Evolutionary conservation across 306 rosid species (phyloP), one percentile per base, ranked within the genome.

Genomic region (Carpinus fangiana): DNA sequence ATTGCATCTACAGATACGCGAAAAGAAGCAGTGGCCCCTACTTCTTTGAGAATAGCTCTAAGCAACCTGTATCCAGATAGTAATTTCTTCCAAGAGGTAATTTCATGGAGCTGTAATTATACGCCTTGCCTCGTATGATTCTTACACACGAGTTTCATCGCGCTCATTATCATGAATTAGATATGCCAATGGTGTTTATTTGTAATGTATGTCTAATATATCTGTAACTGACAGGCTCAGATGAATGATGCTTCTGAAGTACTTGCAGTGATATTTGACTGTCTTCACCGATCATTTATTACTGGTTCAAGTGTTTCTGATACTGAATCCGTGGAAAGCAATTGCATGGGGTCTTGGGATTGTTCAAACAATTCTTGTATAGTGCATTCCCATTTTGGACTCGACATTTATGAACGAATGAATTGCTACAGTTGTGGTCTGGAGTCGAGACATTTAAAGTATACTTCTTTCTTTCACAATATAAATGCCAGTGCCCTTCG

Each of bases 201-300:
- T 76, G 72, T 26, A 26, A 69, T 61, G 76, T 74, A 82, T 70
- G 85, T 74, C 78, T 87, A 74, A 90, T 60, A 55, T 59, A 56
- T 26, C 67, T 81, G 54, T 71, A 59, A 81, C 82, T 85, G 78
- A 53, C 90, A 96, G 99, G 97, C 89, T 82, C 98, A 96, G 84
- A 96, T 96, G 99, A 96, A 96, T 64, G 99, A 96, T 81, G 99
- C 99, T 72, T 96, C 99, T 76, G 99, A 96, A 89, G 99, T 96
- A 14, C 83, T 96, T 80, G 92, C 59, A 21, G 98, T 89, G 80
- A 86, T 96, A 80, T 96, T 93, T 90, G 89, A 90, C 76, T 90
- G 99, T 89, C 94, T 96, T 80, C 99, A 96, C 78, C 90, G 18
- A 69, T 90, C 99, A 41, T 93, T 91, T 84, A 83, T 91, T 78